Conservation (phyloP, 768 basidiomycete species). For the Calocybe cyanea region DNA sequence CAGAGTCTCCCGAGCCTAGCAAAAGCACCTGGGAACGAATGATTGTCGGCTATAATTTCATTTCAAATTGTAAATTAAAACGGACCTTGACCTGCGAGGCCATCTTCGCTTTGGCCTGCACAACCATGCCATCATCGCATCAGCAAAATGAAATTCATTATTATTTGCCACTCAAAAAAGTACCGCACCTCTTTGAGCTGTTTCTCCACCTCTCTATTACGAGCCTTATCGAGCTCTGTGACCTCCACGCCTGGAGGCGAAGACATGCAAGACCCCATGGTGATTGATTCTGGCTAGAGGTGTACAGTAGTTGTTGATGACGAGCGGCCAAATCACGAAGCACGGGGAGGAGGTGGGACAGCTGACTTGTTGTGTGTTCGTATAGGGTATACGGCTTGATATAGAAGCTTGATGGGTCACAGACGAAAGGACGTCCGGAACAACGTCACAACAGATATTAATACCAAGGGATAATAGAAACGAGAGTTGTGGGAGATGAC, state of each 20-base stretch:
- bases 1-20: constrained; percentile 90
- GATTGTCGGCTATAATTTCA: neutral
- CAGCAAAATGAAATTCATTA: constrained; percentile 1
- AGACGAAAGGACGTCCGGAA: no score
- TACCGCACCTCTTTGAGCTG: constrained; percentile 72
- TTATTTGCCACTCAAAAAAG: no score
- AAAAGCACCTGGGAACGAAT: constrained; percentile 61
- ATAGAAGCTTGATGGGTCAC: no score
- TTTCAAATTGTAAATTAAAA: neutral
- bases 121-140: constrained; percentile 4
- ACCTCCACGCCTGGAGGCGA: constrained; percentile 51
- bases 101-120: constrained; percentile 71
- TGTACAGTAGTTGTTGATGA: neutral
- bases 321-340: no score
- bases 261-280: constrained; percentile 82
- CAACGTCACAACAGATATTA: no score
- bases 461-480: no score
- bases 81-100: constrained; percentile 72
- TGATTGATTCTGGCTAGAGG: constrained; percentile 2
- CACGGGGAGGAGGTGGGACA: no score
- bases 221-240: constrained; percentile 62
- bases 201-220: constrained; percentile 72
- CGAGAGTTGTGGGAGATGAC: no score
- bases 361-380: no score
- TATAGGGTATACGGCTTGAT: no score